Percentiles rank a stretch among this genome's conserved stretches.
Evolutionary conservation across 768 basidiomycete species (phyloP).

Genomic region (Termitomyces heimii): DNA sequence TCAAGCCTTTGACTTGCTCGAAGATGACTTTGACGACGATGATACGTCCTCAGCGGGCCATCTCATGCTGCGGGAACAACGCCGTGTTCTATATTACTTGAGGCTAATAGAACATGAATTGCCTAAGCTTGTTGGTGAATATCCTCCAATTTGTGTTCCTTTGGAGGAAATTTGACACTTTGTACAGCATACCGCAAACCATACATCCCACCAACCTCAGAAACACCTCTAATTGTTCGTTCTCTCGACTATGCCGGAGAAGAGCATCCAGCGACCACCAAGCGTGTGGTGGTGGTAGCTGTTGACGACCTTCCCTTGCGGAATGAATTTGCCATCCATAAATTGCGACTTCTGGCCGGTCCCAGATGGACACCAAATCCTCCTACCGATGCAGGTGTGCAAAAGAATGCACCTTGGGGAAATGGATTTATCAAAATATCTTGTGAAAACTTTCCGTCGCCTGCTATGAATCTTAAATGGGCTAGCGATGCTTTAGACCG

Average conservation of each 20-base stretch:
- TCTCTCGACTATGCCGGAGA: slow-evolving; percentile 76
- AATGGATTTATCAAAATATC: slow-evolving; percentile 89
- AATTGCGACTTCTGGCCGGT: slow-evolving; percentile 85
- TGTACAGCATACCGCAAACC: slow-evolving; percentile 72
- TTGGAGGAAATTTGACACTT: slow-evolving; percentile 1
- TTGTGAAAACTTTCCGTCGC: slow-evolving; percentile 80
- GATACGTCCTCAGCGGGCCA: slow-evolving; percentile 72
- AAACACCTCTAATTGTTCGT: slow-evolving; percentile 62
- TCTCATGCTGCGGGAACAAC: slow-evolving; percentile 65
- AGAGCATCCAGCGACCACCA: slow-evolving; percentile 62
- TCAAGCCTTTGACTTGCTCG: slow-evolving; percentile 37
- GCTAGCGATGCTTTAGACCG: slow-evolving; percentile 81
- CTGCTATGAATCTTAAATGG: slow-evolving; percentile 91
- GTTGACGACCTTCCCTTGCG: slow-evolving; percentile 69
- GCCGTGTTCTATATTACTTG: slow-evolving; percentile 70
- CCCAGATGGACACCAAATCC: slow-evolving; percentile 77
- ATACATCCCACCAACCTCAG: slow-evolving; percentile 60
- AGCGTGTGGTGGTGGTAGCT: slow-evolving; percentile 70
- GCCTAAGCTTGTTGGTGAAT: slow-evolving; percentile 69
- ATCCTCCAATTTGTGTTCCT: not conserved
- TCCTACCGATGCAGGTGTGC: slow-evolving; percentile 63
- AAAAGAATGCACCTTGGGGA: slow-evolving; percentile 37
- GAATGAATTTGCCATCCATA: slow-evolving; percentile 63
- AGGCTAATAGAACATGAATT: slow-evolving; percentile 87
- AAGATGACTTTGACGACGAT: slow-evolving; percentile 41